Conservation (phyloP, 257 asterid genomes). For the Gardenia jasminoides region DNA sequence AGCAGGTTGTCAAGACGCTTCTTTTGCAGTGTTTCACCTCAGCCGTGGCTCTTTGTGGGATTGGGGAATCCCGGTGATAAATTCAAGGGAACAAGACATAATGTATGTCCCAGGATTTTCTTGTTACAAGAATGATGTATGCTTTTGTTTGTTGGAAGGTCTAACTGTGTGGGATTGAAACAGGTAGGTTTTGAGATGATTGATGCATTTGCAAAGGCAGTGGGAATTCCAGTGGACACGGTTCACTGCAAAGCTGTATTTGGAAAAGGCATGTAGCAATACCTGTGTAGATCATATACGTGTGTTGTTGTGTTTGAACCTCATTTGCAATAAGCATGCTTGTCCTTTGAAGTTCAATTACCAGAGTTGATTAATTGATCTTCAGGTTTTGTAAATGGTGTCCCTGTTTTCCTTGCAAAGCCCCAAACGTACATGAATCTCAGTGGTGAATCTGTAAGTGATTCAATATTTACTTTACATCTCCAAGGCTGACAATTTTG, state of each 20-base stretch:
- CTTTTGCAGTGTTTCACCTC: constrained; percentile 43
- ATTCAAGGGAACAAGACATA: constrained; percentile 75
- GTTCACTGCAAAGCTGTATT: constrained; percentile 82
- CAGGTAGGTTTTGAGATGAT: constrained; percentile 78
- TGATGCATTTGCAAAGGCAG: constrained; percentile 71
- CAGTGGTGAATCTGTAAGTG: constrained; percentile 88
- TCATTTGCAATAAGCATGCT: neutral
- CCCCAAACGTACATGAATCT: constrained; percentile 95
- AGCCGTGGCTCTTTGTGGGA: constrained; percentile 92
- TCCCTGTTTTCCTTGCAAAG: constrained; percentile 84
- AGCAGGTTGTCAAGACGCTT: constrained; percentile 36
- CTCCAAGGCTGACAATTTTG: neutral
- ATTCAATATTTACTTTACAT: neutral
- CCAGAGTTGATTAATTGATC: neutral
- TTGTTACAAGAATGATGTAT: neutral
- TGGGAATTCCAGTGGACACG: constrained; percentile 61
- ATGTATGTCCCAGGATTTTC: constrained; percentile 26
- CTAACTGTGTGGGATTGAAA: neutral
- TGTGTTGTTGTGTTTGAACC: neutral
- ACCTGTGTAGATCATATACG: no score
- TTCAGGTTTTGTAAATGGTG: constrained; percentile 65
- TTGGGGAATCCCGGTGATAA: constrained; percentile 95
- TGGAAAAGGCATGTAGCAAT: constrained; percentile 58
- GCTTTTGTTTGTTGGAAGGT: neutral
- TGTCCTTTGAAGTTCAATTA: neutral